These are phyloP conservation scores for Tolypocladium inflatum DNA, from an alignment of 2,329 filamentous ascomycete genomes.

Conservation along the genomic window DNA sequence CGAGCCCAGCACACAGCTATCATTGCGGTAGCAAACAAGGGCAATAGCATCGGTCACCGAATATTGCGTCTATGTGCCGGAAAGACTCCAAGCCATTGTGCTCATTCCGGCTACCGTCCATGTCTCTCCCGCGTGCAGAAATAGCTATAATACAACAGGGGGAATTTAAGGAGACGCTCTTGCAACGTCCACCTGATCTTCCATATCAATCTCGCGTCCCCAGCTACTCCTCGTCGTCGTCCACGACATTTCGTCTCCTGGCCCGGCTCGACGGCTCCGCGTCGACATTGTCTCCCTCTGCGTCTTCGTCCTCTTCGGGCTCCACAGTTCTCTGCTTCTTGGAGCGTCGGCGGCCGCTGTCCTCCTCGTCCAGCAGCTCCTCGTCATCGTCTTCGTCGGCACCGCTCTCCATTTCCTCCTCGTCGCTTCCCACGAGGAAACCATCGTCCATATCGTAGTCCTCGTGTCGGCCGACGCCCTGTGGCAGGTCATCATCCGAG, in stretches of 20 bases:
- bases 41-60: no score
- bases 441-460: constrained; percentile 75
- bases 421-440: constrained; percentile 67
- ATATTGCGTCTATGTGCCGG: no score
- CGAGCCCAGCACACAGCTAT: no score
- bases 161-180: background rate
- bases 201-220: background rate
- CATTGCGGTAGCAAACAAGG: no score
- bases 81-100: no score
- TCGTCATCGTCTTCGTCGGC: constrained; percentile 58
- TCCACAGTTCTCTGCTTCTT: constrained; percentile 44
- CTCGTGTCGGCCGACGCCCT: constrained; percentile 52
- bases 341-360: constrained; percentile 32
- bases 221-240: constrained; percentile 48
- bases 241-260: constrained; percentile 46
- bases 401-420: constrained; percentile 54
- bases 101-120: no score
- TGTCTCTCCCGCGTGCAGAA: no score
- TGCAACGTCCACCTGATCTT: background rate
- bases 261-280: constrained; percentile 29
- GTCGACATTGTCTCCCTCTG: constrained; percentile 43
- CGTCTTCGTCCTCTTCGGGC: constrained; percentile 38
- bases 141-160: no score
- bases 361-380: constrained; percentile 43
- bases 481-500: constrained; percentile 63